Conservation (phyloP, 768 basidiomycete genomes). For the Boletus sp. region DNA sequence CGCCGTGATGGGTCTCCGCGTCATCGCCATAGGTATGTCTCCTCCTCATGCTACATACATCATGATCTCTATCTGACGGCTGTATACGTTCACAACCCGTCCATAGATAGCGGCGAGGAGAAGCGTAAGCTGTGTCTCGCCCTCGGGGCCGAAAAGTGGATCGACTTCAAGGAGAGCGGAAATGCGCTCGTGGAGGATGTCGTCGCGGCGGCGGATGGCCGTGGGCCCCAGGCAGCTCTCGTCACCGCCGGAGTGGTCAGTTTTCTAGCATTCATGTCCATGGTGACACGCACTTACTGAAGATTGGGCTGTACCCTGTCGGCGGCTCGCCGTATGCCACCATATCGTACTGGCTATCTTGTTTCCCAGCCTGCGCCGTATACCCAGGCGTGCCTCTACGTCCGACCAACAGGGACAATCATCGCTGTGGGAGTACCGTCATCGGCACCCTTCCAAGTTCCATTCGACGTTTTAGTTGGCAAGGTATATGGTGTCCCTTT, state of each 20-base stretch:
- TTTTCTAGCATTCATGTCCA: background rate
- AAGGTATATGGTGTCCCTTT: constrained; percentile 13
- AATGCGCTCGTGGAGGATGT: constrained; percentile 39
- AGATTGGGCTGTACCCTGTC: background rate
- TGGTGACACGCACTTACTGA: background rate
- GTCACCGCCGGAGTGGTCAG: constrained; percentile 21
- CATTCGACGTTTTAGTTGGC: constrained; percentile 32
- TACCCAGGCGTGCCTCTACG: constrained; percentile 42
- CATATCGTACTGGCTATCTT: background rate
- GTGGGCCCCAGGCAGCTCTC: constrained; percentile 42
- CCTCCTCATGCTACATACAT: background rate
- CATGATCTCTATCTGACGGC: background rate
- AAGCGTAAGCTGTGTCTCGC: constrained; percentile 37
- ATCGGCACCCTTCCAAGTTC: constrained; percentile 22
- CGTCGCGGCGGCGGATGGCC: constrained; percentile 38
- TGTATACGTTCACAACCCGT: background rate
- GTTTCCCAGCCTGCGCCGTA: constrained; percentile 36
- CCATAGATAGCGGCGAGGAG: constrained; percentile 41
- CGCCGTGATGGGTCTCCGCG: constrained; percentile 39
- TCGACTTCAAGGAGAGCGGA: constrained; percentile 46
- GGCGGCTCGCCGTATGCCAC: too few relatives aligned
- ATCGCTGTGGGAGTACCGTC: constrained; percentile 42
- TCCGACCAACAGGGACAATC: constrained; percentile 42
- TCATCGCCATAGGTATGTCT: constrained; percentile 41
- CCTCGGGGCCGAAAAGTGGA: constrained; percentile 42